A percentile compares a stretch with the other conserved stretches of the same genome.
phyloP scores from a whole-genome alignment of 352 stramenopile genomes.

The Thraustochytrium sp. region DNA sequence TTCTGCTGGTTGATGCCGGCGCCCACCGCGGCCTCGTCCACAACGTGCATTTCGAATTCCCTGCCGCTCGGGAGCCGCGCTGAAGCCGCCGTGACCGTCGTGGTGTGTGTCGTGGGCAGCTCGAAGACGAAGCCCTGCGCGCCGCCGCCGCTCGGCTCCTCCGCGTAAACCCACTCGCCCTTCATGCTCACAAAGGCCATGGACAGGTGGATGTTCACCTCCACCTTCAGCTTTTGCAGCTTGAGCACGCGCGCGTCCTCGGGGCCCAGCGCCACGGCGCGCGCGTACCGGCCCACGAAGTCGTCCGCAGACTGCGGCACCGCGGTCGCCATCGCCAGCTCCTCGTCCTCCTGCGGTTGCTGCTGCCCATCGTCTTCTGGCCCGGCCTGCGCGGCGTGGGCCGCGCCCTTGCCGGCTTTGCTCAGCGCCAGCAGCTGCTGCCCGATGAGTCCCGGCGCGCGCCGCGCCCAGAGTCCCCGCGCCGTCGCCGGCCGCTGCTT shows the following conservation, averaged over 20 bases:
- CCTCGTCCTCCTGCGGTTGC: background rate
- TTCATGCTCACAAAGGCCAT: constrained; percentile 3
- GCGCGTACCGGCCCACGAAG: background rate
- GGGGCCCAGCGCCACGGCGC: background rate
- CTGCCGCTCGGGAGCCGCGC: background rate
- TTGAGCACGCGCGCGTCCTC: background rate
- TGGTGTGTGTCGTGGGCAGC: constrained; percentile 28
- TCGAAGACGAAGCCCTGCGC: background rate
- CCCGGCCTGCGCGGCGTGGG: too few species aligned
- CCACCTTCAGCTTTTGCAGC: background rate
- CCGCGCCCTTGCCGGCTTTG: too few species aligned
- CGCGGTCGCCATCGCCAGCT: too few species aligned
- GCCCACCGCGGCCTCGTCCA: background rate
- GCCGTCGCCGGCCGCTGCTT: too few species aligned
- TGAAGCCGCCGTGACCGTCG: background rate
- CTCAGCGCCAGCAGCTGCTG: too few species aligned
- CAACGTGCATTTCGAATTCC: constrained; percentile 4
- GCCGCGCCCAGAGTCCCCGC: too few species aligned
- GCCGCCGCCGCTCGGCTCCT: background rate
- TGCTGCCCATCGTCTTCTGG: background rate
- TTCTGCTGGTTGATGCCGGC: constrained; percentile 6
- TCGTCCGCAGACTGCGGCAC: background rate
- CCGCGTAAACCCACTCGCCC: background rate
- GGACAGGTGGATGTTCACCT: constrained; percentile 1
- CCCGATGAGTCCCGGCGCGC: too few species aligned